Percentiles rank a stretch among this genome's conserved stretches.
Evolutionary conservation across 331 rosid genomes (phyloP).

Genomic region (Malus hybrid): DNA sequence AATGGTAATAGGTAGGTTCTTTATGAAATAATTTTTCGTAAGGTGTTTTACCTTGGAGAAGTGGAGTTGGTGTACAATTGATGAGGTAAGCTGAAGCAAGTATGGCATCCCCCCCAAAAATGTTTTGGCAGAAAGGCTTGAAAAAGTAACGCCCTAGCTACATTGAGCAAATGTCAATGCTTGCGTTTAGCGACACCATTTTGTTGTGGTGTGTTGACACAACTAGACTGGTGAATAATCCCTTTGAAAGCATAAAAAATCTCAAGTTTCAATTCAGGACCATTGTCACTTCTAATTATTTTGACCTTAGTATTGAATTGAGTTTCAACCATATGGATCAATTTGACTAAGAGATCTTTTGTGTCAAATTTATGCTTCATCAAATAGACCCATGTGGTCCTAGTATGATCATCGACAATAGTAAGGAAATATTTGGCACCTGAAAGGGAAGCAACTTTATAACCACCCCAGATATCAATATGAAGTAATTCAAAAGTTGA

Average conservation of each 20-base stretch:
- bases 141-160: neutral
- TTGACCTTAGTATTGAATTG: neutral
- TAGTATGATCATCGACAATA: neutral
- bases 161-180: too few species aligned
- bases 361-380: neutral
- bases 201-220: neutral
- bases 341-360: neutral
- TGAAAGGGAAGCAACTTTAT: neutral
- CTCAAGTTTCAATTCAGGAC: neutral
- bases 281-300: neutral
- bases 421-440: neutral
- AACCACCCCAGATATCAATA: too few species aligned
- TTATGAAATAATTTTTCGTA: neutral
- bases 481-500: too few species aligned
- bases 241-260: neutral
- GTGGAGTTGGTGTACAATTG: neutral
- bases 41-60: neutral
- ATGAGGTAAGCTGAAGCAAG: neutral
- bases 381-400: neutral
- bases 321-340: neutral
- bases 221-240: neutral
- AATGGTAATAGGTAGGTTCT: neutral
- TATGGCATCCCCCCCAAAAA: neutral
- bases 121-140: neutral
- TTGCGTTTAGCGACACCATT: neutral